Base-by-base conservation (phyloP, 2,329 filamentous ascomycete genomes). In the Trichophaea hybrida region DNA sequence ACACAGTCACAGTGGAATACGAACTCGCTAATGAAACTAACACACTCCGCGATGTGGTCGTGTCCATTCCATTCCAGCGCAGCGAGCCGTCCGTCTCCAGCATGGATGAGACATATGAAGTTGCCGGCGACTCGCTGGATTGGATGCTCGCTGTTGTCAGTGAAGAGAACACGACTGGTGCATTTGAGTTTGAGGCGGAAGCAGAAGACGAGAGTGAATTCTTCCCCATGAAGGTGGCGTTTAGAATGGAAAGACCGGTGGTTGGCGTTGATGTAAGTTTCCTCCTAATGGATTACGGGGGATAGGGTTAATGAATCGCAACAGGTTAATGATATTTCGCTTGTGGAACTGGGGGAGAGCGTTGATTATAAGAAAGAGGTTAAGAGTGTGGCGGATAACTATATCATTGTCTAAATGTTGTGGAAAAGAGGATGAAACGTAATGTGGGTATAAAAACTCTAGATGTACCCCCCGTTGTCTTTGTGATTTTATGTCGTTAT, bases 211-310 rank as follows among this genome's bases (percentile, higher is more conserved):
- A 97, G 71, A 84, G 88, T 59, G 90, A 96, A 68, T 97, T 97
- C 76, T 98, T 98, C 82, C 93, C 93, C 1, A 97, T 98, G 90
- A 85, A 81, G 57, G 83, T 97, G 62, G 80, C 83, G 58, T 98
- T 98, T 74, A 84, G 81, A 64, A 96, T 94, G 79, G 80, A 82
- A 46, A 81, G 79, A 60, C 91, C 93, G 33, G 95, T 88, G 72
- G 80, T 97, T 55, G 88, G 96, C 69, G 87, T 98, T 65, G 89
- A 96, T 75, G 91, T 97, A 77, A 84, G 85, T 80, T 57, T 53
- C 59, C 13, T 32, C 48, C 13, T 12, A 5, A 61, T 59, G 17
- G 68, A 72, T 32, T 10, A 17, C 6, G 15, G 34, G 35, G n/a
- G 37, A 31, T 24, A 37, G 40, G 24, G 31, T 33, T 49, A 32